These are phyloP conservation scores for Sugiyamaella marilandica DNA, from an alignment of 805 yeast species.

Conservation along the genomic window DNA sequence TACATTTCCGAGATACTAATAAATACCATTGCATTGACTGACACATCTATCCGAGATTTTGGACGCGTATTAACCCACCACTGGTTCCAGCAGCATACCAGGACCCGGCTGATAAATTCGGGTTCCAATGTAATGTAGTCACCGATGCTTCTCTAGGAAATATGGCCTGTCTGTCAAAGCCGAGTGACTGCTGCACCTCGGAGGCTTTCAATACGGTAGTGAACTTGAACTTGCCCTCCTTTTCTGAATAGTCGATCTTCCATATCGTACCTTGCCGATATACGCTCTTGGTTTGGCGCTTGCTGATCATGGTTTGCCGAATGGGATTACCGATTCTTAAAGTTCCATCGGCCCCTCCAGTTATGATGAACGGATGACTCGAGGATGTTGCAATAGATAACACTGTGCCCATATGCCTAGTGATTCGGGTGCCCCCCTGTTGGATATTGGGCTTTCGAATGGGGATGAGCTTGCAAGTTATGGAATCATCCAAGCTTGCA, in stretches of 20 bases:
- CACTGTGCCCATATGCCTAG: slow-evolving; percentile 40
- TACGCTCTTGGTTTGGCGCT: slow-evolving; percentile 21
- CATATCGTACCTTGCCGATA: slow-evolving; percentile 27
- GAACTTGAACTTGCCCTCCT: slow-evolving; percentile 38
- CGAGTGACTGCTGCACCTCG: slow-evolving; percentile 29
- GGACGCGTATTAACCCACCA: slow-evolving; percentile 46
- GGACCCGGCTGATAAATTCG: slow-evolving; percentile 39
- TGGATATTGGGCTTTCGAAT: slow-evolving; percentile 31
- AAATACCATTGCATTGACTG: background rate
- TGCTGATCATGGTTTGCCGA: slow-evolving; percentile 28
- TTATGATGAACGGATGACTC: slow-evolving; percentile 43
- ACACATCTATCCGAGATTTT: slow-evolving; percentile 9
- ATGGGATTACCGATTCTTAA: slow-evolving; percentile 40
- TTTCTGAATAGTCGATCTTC: slow-evolving; percentile 38
- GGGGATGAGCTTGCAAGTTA: slow-evolving; percentile 35
- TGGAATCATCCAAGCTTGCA: slow-evolving; percentile 40
- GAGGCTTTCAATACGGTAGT: slow-evolving; percentile 38
- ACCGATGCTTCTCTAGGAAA: slow-evolving; percentile 49
- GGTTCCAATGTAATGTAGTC: slow-evolving; percentile 56
- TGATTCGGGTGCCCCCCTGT: slow-evolving; percentile 33
- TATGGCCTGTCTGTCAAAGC: slow-evolving; percentile 25
- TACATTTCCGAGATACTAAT: slow-evolving; percentile 57
- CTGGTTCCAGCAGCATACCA: slow-evolving; percentile 52
- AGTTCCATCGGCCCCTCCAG: slow-evolving; percentile 50
- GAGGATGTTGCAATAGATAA: slow-evolving; percentile 39